Evolutionary conservation across 805 yeast species (phyloP).

Genomic region (Ogataea wickerhamii): DNA sequence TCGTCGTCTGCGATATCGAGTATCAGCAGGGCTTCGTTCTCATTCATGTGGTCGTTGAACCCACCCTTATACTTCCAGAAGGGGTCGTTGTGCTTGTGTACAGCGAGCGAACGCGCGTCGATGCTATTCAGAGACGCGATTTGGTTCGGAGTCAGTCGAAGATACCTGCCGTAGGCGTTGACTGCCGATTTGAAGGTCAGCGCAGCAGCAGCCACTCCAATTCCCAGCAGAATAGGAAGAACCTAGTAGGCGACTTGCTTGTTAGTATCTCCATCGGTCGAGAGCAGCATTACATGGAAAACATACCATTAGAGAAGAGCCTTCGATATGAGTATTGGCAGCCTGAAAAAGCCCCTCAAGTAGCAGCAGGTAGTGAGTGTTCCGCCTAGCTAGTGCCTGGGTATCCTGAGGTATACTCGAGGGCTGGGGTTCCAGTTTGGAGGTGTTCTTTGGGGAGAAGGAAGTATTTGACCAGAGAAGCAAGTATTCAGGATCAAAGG

Average conservation of each 20-base stretch:
- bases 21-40: constrained; percentile 65
- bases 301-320: too few species aligned
- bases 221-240: constrained; percentile 50
- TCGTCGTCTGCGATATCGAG: constrained; percentile 56
- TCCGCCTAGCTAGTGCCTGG: too few species aligned
- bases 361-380: too few species aligned
- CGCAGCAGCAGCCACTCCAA: constrained; percentile 53
- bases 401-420: too few species aligned
- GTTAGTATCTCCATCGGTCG: constrained; percentile 20
- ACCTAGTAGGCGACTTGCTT: constrained; percentile 25
- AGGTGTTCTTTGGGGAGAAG: too few species aligned
- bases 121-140: constrained; percentile 42
- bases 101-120: constrained; percentile 8
- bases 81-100: constrained; percentile 10
- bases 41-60: constrained; percentile 61
- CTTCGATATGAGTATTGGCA: too few species aligned
- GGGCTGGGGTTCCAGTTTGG: too few species aligned
- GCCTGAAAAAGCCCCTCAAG: too few species aligned
- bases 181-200: constrained; percentile 41
- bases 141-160: constrained; percentile 32
- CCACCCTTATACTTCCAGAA: constrained; percentile 54
- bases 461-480: too few species aligned
- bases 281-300: too few species aligned
- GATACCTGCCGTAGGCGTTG: constrained; percentile 30
- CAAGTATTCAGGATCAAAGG: too few species aligned